Evolutionary conservation across 1,284 basidiomycete species (phyloP).

Genomic region (Puccinia sorghi): DNA sequence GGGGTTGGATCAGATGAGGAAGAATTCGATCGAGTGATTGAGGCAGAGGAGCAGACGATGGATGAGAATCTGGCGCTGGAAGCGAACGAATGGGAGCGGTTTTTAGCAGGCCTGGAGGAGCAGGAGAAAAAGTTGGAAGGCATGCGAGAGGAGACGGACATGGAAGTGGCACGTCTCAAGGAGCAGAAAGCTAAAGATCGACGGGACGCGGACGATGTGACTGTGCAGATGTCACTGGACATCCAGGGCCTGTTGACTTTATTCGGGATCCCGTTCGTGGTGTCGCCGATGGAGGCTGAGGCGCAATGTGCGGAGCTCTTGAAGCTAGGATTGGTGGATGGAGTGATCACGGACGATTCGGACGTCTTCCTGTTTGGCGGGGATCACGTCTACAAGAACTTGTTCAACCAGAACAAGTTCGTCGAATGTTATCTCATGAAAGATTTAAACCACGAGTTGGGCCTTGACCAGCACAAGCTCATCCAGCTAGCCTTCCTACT

Average conservation of each 20-base stretch:
- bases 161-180: conserved; percentile 28
- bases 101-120: conserved; percentile 36
- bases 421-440: conserved; percentile 88
- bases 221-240: conserved; percentile 34
- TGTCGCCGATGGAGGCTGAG: conserved; percentile 98
- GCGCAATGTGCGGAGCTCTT: conserved; percentile 96
- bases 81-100: conserved; percentile 39
- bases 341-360: conserved; percentile 98
- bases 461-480: conserved; percentile 80
- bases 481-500: conserved; percentile 87
- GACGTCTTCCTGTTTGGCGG: conserved; percentile 94
- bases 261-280: conserved; percentile 97
- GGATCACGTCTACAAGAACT: conserved; percentile 90
- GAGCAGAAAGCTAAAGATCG: conserved; percentile 35
- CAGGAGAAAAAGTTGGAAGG: conserved; percentile 27
- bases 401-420: conserved; percentile 99
- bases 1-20: conserved; percentile 30
- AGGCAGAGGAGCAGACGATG: conserved; percentile 37
- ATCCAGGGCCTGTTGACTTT: conserved; percentile 66
- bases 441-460: conserved; percentile 84
- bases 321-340: conserved; percentile 81
- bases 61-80: conserved; percentile 21
- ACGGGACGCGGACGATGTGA: conserved; percentile 47
- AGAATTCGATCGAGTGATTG: conserved; percentile 27
- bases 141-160: conserved; percentile 25